Evolutionary conservation across 208 protist genomes (phyloP).

Genomic region (Trypanosoma grayi): DNA sequence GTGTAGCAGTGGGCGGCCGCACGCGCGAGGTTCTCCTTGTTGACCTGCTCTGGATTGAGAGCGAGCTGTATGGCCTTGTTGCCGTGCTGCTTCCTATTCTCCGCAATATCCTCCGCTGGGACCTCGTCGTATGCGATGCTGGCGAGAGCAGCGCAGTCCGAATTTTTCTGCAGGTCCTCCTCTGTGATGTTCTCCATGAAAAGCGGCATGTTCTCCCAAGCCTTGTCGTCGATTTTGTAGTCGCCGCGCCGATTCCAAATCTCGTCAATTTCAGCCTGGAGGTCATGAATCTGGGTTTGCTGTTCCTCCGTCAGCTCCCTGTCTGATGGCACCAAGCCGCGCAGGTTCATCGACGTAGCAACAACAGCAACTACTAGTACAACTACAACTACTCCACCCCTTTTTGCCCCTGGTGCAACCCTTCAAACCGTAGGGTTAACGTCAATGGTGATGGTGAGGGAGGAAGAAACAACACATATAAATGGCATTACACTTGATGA

Average conservation of each 20-base stretch:
- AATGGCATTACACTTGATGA: no score
- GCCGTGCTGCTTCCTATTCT: slow-evolving; percentile 85
- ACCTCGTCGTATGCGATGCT: slow-evolving; percentile 88
- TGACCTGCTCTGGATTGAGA: slow-evolving; percentile 73
- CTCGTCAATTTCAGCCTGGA: slow-evolving; percentile 84
- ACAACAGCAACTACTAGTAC: no score
- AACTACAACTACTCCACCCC: no score
- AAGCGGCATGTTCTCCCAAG: slow-evolving; percentile 86
- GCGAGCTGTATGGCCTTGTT: slow-evolving; percentile 76
- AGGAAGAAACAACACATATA: no score
- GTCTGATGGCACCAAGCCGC: slow-evolving; percentile 31
- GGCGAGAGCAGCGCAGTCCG: slow-evolving; percentile 64
- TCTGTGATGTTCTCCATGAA: slow-evolving; percentile 89
- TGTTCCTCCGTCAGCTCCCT: slow-evolving; percentile 55
- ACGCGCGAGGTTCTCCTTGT: slow-evolving; percentile 72
- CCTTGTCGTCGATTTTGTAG: slow-evolving; percentile 84
- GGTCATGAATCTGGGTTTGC: slow-evolving; percentile 56
- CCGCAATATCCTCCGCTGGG: slow-evolving; percentile 74
- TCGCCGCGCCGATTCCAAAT: slow-evolving; percentile 83
- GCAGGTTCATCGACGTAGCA: slow-evolving; percentile 43
- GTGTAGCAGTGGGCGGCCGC: slow-evolving; percentile 85
- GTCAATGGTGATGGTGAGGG: no score
- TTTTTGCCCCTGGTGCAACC: no score
- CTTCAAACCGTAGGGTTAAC: no score
- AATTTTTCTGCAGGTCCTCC: slow-evolving; percentile 80